Evolutionary conservation across 805 yeast species (phyloP), one percentile per base, ranked within the genome.

Genomic region (Cyberlindnera veronae): DNA sequence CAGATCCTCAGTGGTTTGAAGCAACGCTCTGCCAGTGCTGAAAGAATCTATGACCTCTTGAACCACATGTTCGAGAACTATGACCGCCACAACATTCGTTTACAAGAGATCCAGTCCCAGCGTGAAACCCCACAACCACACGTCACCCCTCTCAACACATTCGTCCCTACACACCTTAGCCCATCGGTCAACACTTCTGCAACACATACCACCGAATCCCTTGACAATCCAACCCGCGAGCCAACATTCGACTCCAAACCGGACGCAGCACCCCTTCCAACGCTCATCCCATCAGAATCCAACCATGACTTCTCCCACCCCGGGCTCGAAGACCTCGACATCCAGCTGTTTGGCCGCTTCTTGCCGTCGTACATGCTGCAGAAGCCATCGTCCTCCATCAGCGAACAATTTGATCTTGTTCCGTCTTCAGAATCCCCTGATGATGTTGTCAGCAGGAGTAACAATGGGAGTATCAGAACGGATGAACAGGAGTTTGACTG

Each of bases 341-440:
- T 84, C 45, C 89, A 86, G 54, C 71, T 88, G 14, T 87, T 88
- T 66, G 95, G 95, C 1, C 66, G 82, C 22, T 81, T 82, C 45
- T 58, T 86, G 32, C 95, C 95, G 1, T 89, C 93, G 0, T 84
- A 83, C 54, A 84, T 85, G 91, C 68, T 79, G 6, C 42, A 45
- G 29, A 41, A 8, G 10, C 36, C 33, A n/a, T 5, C 34, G 32
- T 6, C 6, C 14, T 6, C 12, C 29, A 23, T 2, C 26, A n/a
- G 9, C n/a, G 16, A 19, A 4, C n/a, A 21, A 13, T 29, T n/a
- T 7, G 30, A 29, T 13, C 3, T 19, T 19, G 13, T 34, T 21
- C 19, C 20, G 6, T 17, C 38, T 3, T 31, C 41, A 6, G 46
- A 42, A 15, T 31, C 40, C 6, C 46, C 46, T 5, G 46, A 42